Evolutionary conservation across 352 stramenopile species (phyloP).

Genomic region (Pythium inflatum): DNA sequence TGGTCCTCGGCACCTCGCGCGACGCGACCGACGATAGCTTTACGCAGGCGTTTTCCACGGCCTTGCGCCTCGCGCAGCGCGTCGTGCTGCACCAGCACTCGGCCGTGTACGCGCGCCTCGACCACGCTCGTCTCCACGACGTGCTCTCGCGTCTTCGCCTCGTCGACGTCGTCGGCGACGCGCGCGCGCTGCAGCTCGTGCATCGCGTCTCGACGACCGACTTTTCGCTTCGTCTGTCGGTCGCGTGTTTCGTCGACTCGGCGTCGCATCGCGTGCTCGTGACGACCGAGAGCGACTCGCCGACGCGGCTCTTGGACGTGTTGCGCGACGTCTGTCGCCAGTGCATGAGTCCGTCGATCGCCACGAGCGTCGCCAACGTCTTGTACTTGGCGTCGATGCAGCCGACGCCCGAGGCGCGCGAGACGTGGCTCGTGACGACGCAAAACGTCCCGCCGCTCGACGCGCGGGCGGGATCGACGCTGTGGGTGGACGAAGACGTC

Average conservation of each 20-base stretch:
- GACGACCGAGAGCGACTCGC: not conserved
- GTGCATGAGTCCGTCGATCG: constrained; percentile 50
- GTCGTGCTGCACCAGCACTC: constrained; percentile 57
- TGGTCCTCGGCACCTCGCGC: constrained; percentile 42
- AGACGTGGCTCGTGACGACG: constrained; percentile 67
- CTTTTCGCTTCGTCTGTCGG: constrained; percentile 25
- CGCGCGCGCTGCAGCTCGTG: constrained; percentile 41
- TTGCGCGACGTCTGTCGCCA: constrained; percentile 65
- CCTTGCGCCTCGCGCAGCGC: constrained; percentile 54
- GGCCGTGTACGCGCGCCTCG: constrained; percentile 43
- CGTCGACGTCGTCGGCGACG: constrained; percentile 45
- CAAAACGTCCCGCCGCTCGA: constrained; percentile 61
- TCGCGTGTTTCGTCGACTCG: constrained; percentile 55
- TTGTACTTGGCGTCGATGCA: constrained; percentile 78
- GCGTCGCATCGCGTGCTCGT: constrained; percentile 41
- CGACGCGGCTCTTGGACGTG: constrained; percentile 44
- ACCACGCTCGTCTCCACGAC: constrained; percentile 37
- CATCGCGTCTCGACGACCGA: constrained; percentile 51
- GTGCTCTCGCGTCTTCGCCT: constrained; percentile 42
- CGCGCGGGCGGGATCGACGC: constrained; percentile 27
- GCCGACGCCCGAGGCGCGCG: constrained; percentile 29
- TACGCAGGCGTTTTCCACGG: not conserved
- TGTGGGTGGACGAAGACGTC: constrained; percentile 38
- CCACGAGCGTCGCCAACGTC: constrained; percentile 64
- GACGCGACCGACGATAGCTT: constrained; percentile 31